Evolutionary conservation across 2,329 filamentous ascomycete species (phyloP).

Genomic region (Amesomyces nigricolor): DNA sequence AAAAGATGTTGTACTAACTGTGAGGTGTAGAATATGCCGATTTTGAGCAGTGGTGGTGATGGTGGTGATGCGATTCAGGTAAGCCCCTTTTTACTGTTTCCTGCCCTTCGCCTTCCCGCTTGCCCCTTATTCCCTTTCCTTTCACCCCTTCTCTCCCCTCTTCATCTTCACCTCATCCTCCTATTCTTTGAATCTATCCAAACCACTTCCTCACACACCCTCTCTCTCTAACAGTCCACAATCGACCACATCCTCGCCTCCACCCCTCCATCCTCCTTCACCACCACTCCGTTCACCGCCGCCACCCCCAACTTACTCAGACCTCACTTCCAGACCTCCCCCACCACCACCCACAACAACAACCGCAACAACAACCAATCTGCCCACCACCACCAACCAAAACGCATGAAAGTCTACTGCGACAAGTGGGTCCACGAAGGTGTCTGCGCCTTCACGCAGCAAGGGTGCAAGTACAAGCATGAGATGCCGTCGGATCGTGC

Average conservation of each 20-base stretch:
- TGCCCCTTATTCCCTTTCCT: neutral
- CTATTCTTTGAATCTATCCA: neutral
- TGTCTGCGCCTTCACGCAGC: constrained; percentile 76
- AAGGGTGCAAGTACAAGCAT: constrained; percentile 85
- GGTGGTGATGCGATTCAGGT: constrained; percentile 7
- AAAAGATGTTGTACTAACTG: no score
- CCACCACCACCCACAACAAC: neutral
- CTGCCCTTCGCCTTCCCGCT: neutral
- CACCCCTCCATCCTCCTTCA: constrained; percentile 25
- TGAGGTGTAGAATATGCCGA: neutral
- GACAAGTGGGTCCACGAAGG: constrained; percentile 87
- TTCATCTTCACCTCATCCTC: neutral
- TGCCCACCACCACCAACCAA: constrained; percentile 34
- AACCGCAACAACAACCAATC: neutral
- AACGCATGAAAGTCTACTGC: constrained; percentile 66
- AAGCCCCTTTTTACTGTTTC: neutral
- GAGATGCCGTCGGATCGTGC: constrained; percentile 71
- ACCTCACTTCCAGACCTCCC: no score
- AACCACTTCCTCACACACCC: neutral
- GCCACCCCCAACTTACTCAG: neutral
- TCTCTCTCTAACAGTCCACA: neutral
- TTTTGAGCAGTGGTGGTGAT: neutral
- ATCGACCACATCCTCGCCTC: constrained; percentile 36
- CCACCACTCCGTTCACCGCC: neutral
- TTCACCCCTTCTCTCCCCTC: neutral